These are phyloP conservation scores for Psilocybe mexicana DNA, from an alignment of 1,284 basidiomycete species.

Conservation along the genomic window DNA sequence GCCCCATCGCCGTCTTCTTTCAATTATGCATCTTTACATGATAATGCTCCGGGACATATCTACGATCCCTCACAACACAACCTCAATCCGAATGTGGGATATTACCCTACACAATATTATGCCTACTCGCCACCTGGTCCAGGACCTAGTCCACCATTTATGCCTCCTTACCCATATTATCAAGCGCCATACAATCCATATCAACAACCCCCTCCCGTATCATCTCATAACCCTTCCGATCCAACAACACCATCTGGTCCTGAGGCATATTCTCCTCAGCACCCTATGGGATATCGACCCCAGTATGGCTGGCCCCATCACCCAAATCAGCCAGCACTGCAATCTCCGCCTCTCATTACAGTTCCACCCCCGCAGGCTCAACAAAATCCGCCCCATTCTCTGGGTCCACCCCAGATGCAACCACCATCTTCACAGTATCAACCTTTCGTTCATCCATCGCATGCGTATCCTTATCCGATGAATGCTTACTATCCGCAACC, in stretches of 20 bases:
- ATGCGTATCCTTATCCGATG: conserved; percentile 23
- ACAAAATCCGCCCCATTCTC: conserved; percentile 43
- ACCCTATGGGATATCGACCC: conserved; percentile 35
- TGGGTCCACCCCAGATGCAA: conserved; percentile 36
- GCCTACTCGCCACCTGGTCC: conserved; percentile 38
- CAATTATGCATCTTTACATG: conserved; percentile 69
- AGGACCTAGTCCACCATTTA: conserved; percentile 33
- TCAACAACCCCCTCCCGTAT: conserved; percentile 30
- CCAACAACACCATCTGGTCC: conserved; percentile 31
- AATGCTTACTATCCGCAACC: conserved; percentile 21
- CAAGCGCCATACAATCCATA: conserved; percentile 37
- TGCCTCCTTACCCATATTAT: conserved; percentile 35
- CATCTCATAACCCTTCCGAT: conserved; percentile 27
- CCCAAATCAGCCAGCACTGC: conserved; percentile 33
- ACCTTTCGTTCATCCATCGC: conserved; percentile 22
- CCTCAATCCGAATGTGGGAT: conserved; percentile 34
- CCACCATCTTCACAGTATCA: conserved; percentile 23
- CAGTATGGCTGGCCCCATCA: conserved; percentile 43
- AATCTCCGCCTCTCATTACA: conserved; percentile 31
- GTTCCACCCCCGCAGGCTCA: conserved; percentile 29
- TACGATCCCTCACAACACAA: conserved; percentile 53
- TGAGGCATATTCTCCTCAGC: conserved; percentile 38
- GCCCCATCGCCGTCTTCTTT: conserved; percentile 69
- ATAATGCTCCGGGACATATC: conserved; percentile 47
- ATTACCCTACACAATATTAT: conserved; percentile 39